Evolutionary conservation across 306 rosid species (phyloP).

Genomic region (Vachellia collinsii): DNA sequence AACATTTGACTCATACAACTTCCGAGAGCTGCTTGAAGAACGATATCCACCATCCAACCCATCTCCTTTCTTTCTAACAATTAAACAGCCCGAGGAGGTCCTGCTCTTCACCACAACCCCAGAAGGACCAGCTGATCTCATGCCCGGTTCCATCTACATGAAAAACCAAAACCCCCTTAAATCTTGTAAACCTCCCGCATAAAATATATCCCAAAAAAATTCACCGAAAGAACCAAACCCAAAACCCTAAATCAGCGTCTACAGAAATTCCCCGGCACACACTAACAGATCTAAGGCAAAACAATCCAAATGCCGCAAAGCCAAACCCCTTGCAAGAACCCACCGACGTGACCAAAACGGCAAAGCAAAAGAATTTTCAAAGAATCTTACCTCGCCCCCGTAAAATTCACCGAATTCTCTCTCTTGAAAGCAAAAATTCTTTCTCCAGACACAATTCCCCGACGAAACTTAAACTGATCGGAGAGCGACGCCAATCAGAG

Average conservation of each 20-base stretch:
- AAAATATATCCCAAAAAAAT: slow-evolving; percentile 21
- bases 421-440: slow-evolving; percentile 8
- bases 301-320: slow-evolving; percentile 29
- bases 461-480: slow-evolving; percentile 40
- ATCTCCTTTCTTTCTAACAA: slow-evolving; percentile 74
- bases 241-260: slow-evolving; percentile 4
- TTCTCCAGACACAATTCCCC: slow-evolving; percentile 33
- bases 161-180: slow-evolving; percentile 46
- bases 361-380: slow-evolving; percentile 23
- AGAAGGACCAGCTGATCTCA: slow-evolving; percentile 66
- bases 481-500: slow-evolving; percentile 11
- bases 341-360: slow-evolving; percentile 26
- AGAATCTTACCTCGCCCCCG: slow-evolving; percentile 62
- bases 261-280: slow-evolving; percentile 47
- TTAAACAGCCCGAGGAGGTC: slow-evolving; percentile 76
- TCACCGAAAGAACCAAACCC: slow-evolving; percentile 19
- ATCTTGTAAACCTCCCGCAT: slow-evolving; percentile 32
- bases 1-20: slow-evolving; percentile 50
- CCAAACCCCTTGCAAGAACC: slow-evolving; percentile 15
- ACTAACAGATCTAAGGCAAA: slow-evolving; percentile 63
- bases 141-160: slow-evolving; percentile 71
- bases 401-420: slow-evolving; percentile 33
- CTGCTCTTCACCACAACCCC: slow-evolving; percentile 82
- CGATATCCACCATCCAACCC: slow-evolving; percentile 57
- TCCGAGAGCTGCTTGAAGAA: slow-evolving; percentile 52